Evolutionary conservation across 192 early-diverging fungal species (phyloP).

Genomic region (Gryganskiella cystojenkinii): DNA sequence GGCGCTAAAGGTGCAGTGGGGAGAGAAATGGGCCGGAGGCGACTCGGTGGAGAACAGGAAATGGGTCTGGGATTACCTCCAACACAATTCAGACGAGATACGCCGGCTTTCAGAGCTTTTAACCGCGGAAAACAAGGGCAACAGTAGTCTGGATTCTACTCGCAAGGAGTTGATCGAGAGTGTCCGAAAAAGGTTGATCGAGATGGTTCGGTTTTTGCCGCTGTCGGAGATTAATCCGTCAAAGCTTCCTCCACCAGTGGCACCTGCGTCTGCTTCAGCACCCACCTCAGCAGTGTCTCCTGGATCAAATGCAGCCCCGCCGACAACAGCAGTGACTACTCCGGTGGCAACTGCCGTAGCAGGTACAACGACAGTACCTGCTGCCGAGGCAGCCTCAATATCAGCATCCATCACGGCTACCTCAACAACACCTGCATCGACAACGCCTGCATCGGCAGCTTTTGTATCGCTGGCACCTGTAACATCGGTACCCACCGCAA

Average conservation of each 20-base stretch:
- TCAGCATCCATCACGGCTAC: not conserved
- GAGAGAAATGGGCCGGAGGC: slow-evolving; percentile 29
- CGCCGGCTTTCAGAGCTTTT: slow-evolving; percentile 7
- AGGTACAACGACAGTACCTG: not conserved
- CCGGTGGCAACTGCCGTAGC: not conserved
- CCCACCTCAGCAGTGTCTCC: not conserved
- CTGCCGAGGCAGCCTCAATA: not conserved
- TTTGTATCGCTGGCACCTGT: not conserved
- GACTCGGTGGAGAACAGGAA: slow-evolving; percentile 38
- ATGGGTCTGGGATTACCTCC: slow-evolving; percentile 48
- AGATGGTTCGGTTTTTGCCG: slow-evolving; percentile 45
- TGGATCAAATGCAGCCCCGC: not conserved
- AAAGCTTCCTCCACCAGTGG: slow-evolving; percentile 27
- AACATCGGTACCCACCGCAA: not conserved
- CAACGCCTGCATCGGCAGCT: not conserved
- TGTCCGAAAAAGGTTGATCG: slow-evolving; percentile 29
- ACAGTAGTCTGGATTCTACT: not conserved
- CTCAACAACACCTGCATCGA: not conserved
- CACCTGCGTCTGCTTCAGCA: slow-evolving; percentile 1
- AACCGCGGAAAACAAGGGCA: not conserved
- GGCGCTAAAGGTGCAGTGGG: slow-evolving; percentile 24
- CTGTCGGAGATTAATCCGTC: slow-evolving; percentile 37
- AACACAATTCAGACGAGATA: slow-evolving; percentile 37
- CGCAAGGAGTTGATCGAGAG: slow-evolving; percentile 7
- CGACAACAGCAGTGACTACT: not conserved